Percentiles rank a stretch among this genome's conserved stretches.
phyloP scores from a whole-genome alignment of 768 basidiomycete species.

The Lentinula detonsa region DNA sequence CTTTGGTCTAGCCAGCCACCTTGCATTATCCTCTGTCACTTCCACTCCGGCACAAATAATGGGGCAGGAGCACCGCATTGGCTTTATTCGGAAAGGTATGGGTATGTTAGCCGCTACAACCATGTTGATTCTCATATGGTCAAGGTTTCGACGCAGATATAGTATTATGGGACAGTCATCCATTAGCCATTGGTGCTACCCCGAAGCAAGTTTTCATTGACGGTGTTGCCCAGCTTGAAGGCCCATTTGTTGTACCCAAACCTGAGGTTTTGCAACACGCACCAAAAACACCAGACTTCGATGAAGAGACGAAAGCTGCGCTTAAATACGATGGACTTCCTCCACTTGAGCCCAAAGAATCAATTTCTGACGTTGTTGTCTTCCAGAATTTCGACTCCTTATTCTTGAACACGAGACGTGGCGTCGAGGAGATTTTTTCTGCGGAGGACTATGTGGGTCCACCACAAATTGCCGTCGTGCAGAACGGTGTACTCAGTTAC shows the following conservation, averaged over 20 bases:
- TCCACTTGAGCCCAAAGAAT: slow-evolving; percentile 42
- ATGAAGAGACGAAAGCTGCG: slow-evolving; percentile 47
- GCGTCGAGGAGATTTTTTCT: slow-evolving; percentile 25
- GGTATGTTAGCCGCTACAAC: slow-evolving; percentile 24
- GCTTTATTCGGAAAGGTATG: slow-evolving; percentile 53
- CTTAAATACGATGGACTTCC: slow-evolving; percentile 61
- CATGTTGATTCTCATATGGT: neutral
- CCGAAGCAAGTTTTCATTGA: slow-evolving; percentile 83
- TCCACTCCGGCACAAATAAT: slow-evolving; percentile 64
- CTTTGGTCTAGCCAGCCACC: slow-evolving; percentile 59
- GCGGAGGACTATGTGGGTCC: slow-evolving; percentile 7
- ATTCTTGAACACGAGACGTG: slow-evolving; percentile 27
- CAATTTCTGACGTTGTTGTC: slow-evolving; percentile 34
- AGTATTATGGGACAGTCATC: slow-evolving; percentile 75
- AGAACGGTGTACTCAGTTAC: slow-evolving; percentile 51
- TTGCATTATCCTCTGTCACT: slow-evolving; percentile 67
- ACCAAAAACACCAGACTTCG: slow-evolving; percentile 55
- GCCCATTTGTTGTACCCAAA: slow-evolving; percentile 42
- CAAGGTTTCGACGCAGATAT: slow-evolving; percentile 71
- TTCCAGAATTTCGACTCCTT: slow-evolving; percentile 63
- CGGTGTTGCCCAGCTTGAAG: slow-evolving; percentile 64
- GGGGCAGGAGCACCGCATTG: slow-evolving; percentile 73
- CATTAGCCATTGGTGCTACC: slow-evolving; percentile 70
- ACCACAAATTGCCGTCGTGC: slow-evolving; percentile 39
- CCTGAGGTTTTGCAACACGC: slow-evolving; percentile 44